Base-by-base conservation (phyloP, 2,329 filamentous ascomycete genomes). In the Endocalyx cinctus region DNA sequence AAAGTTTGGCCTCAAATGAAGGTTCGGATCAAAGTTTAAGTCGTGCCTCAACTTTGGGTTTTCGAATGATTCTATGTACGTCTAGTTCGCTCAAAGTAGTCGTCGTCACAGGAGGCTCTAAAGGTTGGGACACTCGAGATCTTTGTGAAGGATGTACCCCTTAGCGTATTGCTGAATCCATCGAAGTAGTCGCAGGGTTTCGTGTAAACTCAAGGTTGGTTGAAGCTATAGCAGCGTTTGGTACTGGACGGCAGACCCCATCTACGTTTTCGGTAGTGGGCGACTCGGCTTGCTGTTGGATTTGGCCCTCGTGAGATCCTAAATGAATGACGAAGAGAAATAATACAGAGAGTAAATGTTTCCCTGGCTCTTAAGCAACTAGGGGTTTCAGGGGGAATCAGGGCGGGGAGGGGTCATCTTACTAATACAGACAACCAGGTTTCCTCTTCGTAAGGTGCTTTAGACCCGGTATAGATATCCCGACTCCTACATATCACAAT, bases 11-110 rank as follows among this genome's bases (percentile, higher is more conserved):
- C 88, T 72, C 59, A 97, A 97, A 60, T 94, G 87, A 20, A 97
- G 71, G 45, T 96, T 87, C 3, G 85, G 84, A 51, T 97, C 89
- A 52, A 94, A 97, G 60, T 96, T 97, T 51, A 96, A 87, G 53
- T 98, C 90, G 60, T 96, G 88, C 14, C 90, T 78, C 27, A 97
- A 68, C 54, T 92, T 92, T 12, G 73, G 72, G 54, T 78, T n/a
- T 78, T 53, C 77, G 73, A 37, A 77, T 84, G 48, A 97, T 95
- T 54, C 87, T 87, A 39, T 79, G 79, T 18, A 96, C 82, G 52
- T 97, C 90, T 20, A 98, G 76, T 58, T 97, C 92, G 53, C 85
- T 84, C 30, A 98, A 64, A 1, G 87, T 92, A 25, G 76, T 72
- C 55, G 84, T 85, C 5, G 90, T 97, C 13, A 97, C 86, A 0